Evolutionary conservation across 352 stramenopile genomes (phyloP).

Genomic region (Blastocystis sp.): DNA sequence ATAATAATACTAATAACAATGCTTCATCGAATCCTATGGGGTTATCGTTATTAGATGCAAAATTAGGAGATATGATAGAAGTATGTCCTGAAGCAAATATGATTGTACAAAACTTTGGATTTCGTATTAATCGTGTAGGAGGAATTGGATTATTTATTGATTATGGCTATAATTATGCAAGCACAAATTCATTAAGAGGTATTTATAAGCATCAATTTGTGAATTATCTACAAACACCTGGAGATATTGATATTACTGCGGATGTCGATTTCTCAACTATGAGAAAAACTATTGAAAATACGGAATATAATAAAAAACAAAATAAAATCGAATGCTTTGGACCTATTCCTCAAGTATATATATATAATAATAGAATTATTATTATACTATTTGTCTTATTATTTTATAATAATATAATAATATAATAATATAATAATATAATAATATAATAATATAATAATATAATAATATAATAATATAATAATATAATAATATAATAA

Average conservation of each 20-base stretch:
- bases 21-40: not conserved
- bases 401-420: no score
- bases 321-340: constrained; percentile 19
- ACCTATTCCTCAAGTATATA: constrained; percentile 41
- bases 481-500: no score
- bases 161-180: constrained; percentile 68
- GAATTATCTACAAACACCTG: constrained; percentile 59
- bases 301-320: constrained; percentile 8
- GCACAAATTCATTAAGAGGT: constrained; percentile 60
- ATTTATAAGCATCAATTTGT: constrained; percentile 71
- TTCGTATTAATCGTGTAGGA: not conserved
- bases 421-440: no score
- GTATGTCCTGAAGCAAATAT: constrained; percentile 64
- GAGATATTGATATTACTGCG: constrained; percentile 56
- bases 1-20: constrained; percentile 1
- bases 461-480: no score
- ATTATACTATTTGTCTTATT: not conserved
- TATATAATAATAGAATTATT: no score
- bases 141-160: constrained; percentile 64
- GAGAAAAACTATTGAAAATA: constrained; percentile 41
- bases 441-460: no score
- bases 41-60: constrained; percentile 30
- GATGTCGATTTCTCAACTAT: constrained; percentile 62
- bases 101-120: constrained; percentile 59
- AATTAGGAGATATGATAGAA: constrained; percentile 63